Percentiles rank a stretch among this genome's conserved stretches.
Evolutionary conservation across 257 asterid genomes (phyloP).

Genomic region (Jacaranda mimosifolia): DNA sequence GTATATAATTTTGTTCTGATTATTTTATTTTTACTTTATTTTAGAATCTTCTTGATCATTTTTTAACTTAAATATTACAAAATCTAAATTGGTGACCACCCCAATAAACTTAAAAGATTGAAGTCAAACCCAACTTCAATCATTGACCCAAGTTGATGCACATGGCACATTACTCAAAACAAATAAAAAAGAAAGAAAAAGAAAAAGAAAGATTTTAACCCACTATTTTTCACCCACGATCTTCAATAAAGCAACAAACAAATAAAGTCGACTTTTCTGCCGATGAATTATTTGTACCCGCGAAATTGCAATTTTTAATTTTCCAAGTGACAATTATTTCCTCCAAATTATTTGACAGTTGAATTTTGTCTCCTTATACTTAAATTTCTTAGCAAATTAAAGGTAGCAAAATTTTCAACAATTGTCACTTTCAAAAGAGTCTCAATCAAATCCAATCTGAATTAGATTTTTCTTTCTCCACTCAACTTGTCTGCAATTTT

Average conservation of each 20-base stretch:
- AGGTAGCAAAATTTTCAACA: conserved; percentile 22
- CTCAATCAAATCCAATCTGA: neutral
- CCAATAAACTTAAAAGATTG: no score
- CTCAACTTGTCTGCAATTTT: neutral
- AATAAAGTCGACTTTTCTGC: neutral
- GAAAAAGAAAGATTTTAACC: neutral
- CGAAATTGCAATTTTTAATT: neutral
- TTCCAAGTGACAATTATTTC: conserved; percentile 5
- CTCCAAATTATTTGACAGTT: neutral
- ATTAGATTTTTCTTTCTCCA: neutral
- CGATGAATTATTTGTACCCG: neutral
- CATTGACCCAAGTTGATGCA: neutral
- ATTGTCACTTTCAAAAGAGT: conserved; percentile 8
- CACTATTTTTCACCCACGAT: neutral
- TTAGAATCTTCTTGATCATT: no score
- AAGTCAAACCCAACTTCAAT: no score
- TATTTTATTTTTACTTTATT: no score
- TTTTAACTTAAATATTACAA: no score
- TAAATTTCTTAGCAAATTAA: neutral
- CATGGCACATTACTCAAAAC: neutral
- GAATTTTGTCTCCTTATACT: conserved; percentile 11
- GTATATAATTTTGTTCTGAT: no score
- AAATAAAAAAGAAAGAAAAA: no score
- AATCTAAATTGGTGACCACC: no score
- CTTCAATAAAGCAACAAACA: no score